These are phyloP conservation scores for Pseudopithomyces chartarum DNA, from an alignment of 2,329 filamentous ascomycete genomes.

Conservation along the genomic window DNA sequence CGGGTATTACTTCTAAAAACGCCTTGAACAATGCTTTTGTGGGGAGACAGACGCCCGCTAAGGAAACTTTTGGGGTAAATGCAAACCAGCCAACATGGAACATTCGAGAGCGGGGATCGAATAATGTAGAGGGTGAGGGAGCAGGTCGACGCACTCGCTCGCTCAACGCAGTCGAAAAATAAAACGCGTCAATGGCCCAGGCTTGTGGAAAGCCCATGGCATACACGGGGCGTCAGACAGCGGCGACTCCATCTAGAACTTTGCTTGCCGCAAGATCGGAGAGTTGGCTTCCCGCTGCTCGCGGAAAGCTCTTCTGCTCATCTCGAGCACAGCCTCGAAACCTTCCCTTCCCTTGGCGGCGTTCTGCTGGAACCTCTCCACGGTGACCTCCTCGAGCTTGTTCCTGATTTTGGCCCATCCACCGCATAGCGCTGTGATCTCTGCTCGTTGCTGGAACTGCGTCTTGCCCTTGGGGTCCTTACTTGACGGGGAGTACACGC, in stretches of 20 bases:
- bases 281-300: constrained; percentile 73
- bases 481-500: constrained; percentile 73
- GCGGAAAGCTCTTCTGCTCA: constrained; percentile 88
- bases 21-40: not conserved
- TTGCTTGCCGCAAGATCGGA: constrained; percentile 44
- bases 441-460: constrained; percentile 84
- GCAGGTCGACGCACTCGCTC: not conserved
- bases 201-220: not conserved
- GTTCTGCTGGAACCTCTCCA: constrained; percentile 90
- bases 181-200: no score
- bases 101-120: not conserved
- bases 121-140: not conserved
- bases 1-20: constrained; percentile 2
- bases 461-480: constrained; percentile 63
- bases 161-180: not conserved
- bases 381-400: constrained; percentile 89
- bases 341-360: constrained; percentile 88
- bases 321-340: constrained; percentile 92
- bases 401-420: constrained; percentile 98
- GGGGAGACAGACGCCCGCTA: not conserved
- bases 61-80: not conserved
- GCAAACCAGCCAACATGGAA: not conserved
- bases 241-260: constrained; percentile 26
- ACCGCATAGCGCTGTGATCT: constrained; percentile 91
- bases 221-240: not conserved